phyloP scores from a whole-genome alignment of 352 stramenopile genomes.

The Phytophthora citrophthora region DNA sequence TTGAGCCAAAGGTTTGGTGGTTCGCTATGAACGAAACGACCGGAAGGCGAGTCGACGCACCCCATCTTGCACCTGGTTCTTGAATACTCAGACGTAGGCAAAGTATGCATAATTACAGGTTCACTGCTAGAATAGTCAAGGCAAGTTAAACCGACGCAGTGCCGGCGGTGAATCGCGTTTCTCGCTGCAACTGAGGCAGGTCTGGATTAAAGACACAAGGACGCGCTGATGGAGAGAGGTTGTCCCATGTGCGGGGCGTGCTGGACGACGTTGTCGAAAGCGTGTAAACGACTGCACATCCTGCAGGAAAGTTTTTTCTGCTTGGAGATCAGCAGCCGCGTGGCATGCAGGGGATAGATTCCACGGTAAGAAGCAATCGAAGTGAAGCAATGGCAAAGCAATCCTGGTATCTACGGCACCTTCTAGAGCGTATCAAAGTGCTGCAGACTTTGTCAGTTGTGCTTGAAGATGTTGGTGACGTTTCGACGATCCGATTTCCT shows the following conservation, averaged over 20 bases:
- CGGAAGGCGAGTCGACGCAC: constrained; percentile 15
- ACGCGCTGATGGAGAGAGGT: constrained; percentile 7
- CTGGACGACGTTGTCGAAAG: constrained; percentile 1
- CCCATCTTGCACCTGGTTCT: constrained; percentile 20
- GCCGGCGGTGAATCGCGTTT: constrained; percentile 23
- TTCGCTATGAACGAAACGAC: constrained; percentile 21
- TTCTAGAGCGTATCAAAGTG: background rate
- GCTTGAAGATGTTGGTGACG: background rate
- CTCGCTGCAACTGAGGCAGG: constrained; percentile 2
- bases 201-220: constrained; percentile 2
- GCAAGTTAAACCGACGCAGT: background rate
- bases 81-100: constrained; percentile 26
- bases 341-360: constrained; percentile 7
- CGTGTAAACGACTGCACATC: constrained; percentile 26
- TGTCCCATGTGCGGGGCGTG: background rate
- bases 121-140: too few relatives aligned
- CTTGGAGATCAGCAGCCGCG: constrained; percentile 24
- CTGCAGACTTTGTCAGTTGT: background rate
- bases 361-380: constrained; percentile 17
- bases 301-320: constrained; percentile 27
- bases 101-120: background rate
- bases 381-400: background rate
- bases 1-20: constrained; percentile 10
- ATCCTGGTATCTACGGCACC: background rate
- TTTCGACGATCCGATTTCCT: constrained; percentile 2